These are phyloP conservation scores for Globisporangium polare DNA, from an alignment of 352 stramenopile genomes.

Conservation along the genomic window DNA sequence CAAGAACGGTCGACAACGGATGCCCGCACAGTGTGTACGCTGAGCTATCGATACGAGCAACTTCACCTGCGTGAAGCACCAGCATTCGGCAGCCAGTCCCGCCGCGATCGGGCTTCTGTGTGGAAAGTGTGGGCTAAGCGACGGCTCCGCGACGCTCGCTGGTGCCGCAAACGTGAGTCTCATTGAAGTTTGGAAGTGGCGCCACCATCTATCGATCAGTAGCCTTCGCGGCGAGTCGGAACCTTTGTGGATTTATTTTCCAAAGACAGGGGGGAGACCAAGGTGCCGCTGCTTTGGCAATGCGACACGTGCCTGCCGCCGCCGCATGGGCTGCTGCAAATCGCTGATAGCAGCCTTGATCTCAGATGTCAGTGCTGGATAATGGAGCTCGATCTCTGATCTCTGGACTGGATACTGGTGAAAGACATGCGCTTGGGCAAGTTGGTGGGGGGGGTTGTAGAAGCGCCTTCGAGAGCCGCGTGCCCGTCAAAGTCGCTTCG, in stretches of 20 bases:
- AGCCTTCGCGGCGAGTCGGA: neutral
- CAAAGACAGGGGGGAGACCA: neutral
- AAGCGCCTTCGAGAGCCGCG: neutral
- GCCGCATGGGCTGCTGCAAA: neutral
- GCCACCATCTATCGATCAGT: neutral
- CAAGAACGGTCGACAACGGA: too few relatives aligned
- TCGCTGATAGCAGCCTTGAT: neutral
- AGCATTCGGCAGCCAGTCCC: neutral
- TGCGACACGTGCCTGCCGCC: conserved; percentile 1
- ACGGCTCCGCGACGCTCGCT: neutral
- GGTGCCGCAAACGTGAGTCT: neutral
- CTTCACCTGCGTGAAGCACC: too few relatives aligned
- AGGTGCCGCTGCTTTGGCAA: neutral
- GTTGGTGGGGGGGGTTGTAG: neutral
- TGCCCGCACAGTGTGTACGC: too few relatives aligned
- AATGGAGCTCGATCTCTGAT: neutral
- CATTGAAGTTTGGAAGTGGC: neutral
- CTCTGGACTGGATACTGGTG: neutral
- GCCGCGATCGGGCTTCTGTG: neutral
- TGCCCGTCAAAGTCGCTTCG: neutral
- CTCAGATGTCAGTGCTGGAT: neutral
- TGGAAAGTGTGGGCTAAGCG: neutral
- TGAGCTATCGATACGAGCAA: too few relatives aligned
- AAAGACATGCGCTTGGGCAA: neutral
- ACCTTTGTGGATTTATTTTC: conserved; percentile 7